Evolutionary conservation across 2,329 filamentous ascomycete species (phyloP).

Genomic region (Verticillium dahliae): DNA sequence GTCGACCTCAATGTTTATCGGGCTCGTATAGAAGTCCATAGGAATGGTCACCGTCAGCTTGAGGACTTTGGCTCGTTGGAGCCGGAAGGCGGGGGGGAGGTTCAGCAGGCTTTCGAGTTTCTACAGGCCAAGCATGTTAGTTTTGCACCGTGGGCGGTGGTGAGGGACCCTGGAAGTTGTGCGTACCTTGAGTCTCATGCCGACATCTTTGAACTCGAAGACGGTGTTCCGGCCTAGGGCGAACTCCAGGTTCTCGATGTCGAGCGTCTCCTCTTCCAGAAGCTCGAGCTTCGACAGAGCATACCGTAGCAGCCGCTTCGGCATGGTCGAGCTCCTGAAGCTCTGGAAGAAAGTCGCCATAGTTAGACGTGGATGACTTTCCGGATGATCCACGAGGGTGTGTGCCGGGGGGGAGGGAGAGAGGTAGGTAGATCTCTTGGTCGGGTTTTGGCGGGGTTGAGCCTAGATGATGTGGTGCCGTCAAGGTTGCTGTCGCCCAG

Average conservation of each 20-base stretch:
- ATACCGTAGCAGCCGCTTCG: conserved; percentile 84
- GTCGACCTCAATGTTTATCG: conserved; percentile 75
- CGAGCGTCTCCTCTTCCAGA: conserved; percentile 79
- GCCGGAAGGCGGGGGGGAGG: conserved; percentile 64
- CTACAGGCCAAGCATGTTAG: conserved; percentile 34
- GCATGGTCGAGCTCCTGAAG: conserved; percentile 64
- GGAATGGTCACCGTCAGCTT: conserved; percentile 77
- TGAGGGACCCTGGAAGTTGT: neutral
- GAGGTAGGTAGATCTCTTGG: neutral
- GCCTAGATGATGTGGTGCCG: neutral
- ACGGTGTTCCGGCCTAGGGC: conserved; percentile 75
- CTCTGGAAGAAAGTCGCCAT: conserved; percentile 70
- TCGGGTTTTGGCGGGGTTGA: neutral
- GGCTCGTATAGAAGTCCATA: conserved; percentile 79
- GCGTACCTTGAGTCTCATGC: conserved; percentile 67
- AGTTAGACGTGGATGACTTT: conserved; percentile 13
- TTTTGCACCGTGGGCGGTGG: neutral
- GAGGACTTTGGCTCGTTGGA: conserved; percentile 69
- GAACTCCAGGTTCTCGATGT: conserved; percentile 81
- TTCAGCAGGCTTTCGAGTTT: conserved; percentile 71
- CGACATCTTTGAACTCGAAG: conserved; percentile 82
- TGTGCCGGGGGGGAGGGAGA: neutral
- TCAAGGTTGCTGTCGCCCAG: neutral
- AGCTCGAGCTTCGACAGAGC: conserved; percentile 77
- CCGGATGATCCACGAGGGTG: neutral